Evolutionary conservation across 371 early-diverging fungal species (phyloP), one percentile per base, ranked within the genome.

Genomic region (Mucor velutinosus): DNA sequence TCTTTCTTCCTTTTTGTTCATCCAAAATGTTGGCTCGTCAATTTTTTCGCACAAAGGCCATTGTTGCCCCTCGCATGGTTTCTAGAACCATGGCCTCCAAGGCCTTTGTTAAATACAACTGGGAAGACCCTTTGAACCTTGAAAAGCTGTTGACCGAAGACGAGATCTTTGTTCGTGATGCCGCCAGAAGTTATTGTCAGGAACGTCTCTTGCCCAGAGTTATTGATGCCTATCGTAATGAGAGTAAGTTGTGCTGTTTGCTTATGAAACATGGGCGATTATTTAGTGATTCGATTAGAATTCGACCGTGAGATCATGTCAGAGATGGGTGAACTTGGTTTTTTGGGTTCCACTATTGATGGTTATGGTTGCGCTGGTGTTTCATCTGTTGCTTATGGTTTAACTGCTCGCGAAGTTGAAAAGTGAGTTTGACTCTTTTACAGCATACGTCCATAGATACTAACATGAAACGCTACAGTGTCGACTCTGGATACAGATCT

Each of bases 301-400:
- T 97, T 98, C 72, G 96, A 98, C 79, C 81, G 90, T 19, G 89
- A 94, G 59, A 97, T 98, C 63, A 83, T 98, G 89, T 80, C 73
- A 64, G 98, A 98, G 81, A 92, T 98, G 95, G 99, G 99, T 58
- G 90, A 92, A 69, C 77, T 97, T 58, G 99, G 99, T 55, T 84
- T 99, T 58, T 86, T 99, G 33, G 99, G 99, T 10, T 86, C 96
- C 11, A 97, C 97, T 15, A 94, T 99, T 76, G 86, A 97, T n/a
- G 98, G 97, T 6, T 97, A 96, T 75, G 98, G 94, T 8, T 97
- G 97, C 76, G 93, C 98, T 29, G 99, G 99, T 59, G 97, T 96
- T 39, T 99, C 99, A 3, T 94, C 94, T 3, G 97, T 97, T 29
- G 95, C 97, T 17, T 98, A 99, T 77, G 99, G 99, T 60, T 84